Conservation (phyloP, 192 early-diverging fungal species). For the Podila minutissima region DNA sequence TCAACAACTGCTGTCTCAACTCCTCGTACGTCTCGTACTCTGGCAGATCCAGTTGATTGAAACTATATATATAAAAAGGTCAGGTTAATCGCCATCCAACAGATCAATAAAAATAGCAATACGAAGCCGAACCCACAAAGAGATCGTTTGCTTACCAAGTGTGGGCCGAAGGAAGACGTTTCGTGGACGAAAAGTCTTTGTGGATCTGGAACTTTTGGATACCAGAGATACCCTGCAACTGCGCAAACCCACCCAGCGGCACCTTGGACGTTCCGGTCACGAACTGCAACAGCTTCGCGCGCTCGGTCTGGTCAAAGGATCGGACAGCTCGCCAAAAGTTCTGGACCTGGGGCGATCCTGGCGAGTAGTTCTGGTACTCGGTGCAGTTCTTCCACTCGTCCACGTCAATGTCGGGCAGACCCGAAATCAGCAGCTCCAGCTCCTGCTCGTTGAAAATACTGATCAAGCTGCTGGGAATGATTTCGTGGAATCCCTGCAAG, state of each 20-base stretch:
- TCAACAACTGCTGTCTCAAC: constrained; percentile 81
- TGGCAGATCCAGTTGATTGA: constrained; percentile 98
- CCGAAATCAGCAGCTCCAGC: constrained; percentile 97
- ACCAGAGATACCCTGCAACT: constrained; percentile 92
- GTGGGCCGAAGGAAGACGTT: constrained; percentile 95
- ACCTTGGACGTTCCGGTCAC: constrained; percentile 98
- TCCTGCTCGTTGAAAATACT: constrained; percentile 99
- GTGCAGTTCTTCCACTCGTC: constrained; percentile 99
- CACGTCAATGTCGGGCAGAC: constrained; percentile 98
- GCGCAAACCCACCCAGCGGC: constrained; percentile 94
- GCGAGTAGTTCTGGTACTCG: constrained; percentile 92
- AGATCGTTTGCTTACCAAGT: constrained; percentile 79
- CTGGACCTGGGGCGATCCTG: constrained; percentile 89
- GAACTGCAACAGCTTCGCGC: constrained; percentile 98
- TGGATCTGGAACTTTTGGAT: constrained; percentile 99
- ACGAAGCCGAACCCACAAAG: constrained; percentile 9
- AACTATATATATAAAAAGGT: constrained; percentile 61
- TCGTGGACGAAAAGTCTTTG: constrained; percentile 89
- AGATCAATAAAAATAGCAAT: constrained; percentile 4
- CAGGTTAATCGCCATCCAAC: not conserved
- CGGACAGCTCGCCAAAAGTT: constrained; percentile 99
- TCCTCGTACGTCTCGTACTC: constrained; percentile 92
- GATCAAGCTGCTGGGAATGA: constrained; percentile 92
- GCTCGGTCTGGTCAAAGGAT: constrained; percentile 96
- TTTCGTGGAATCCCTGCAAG: constrained; percentile 93